phyloP scores from a whole-genome alignment of 768 basidiomycete genomes.

The Pulveroboletus ravenelii region DNA sequence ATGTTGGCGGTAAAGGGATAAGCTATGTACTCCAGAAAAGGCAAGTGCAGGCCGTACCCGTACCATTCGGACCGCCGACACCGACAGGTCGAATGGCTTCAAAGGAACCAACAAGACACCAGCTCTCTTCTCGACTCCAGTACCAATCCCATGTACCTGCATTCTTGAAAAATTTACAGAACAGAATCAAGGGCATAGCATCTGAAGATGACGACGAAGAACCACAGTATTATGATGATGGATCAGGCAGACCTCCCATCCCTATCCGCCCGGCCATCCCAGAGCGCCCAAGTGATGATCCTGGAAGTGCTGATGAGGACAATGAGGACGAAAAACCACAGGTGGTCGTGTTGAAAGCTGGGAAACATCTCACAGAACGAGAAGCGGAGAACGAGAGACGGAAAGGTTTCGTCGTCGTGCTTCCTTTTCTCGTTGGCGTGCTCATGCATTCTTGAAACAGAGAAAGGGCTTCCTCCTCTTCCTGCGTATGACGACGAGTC shows the following conservation, averaged over 20 bases:
- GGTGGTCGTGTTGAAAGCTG: conserved; percentile 82
- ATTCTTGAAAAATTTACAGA: conserved; percentile 64
- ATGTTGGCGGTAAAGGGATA: background rate
- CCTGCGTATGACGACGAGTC: conserved; percentile 33
- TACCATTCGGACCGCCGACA: background rate
- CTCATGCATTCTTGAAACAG: conserved; percentile 32
- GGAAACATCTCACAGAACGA: conserved; percentile 76
- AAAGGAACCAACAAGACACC: conserved; percentile 65
- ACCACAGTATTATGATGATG: conserved; percentile 57
- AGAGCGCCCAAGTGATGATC: conserved; percentile 59
- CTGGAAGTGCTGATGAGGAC: conserved; percentile 71
- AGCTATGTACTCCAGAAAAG: conserved; percentile 7
- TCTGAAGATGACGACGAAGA: conserved; percentile 46
- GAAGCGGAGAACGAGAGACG: conserved; percentile 77
- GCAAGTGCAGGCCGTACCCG: conserved; percentile 6
- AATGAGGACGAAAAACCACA: conserved; percentile 78
- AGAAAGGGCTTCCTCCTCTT: conserved; percentile 57
- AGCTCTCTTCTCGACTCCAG: conserved; percentile 65
- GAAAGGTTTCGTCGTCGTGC: conserved; percentile 46
- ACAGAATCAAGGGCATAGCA: conserved; percentile 50
- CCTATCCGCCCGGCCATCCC: conserved; percentile 71
- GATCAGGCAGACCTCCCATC: conserved; percentile 68
- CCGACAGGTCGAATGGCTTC: conserved; percentile 27
- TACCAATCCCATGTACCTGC: conserved; percentile 59
- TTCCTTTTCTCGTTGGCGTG: background rate